Evolutionary conservation across 805 yeast genomes (phyloP), one percentile per base, ranked within the genome.

Genomic region (Candida hungchunana): DNA sequence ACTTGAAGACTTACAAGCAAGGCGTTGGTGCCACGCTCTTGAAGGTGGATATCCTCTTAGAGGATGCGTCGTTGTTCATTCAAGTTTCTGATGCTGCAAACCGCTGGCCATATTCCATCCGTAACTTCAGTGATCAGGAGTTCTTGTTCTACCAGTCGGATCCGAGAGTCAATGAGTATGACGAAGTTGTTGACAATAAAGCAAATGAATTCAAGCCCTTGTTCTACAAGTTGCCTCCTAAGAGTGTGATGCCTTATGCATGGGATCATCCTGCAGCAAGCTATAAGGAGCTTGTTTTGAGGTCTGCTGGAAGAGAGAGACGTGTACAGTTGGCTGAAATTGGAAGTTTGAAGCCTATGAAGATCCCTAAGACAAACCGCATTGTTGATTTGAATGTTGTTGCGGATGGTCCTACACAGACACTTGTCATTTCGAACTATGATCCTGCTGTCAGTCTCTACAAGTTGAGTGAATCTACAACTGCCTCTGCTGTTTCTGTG

Each of bases 191-290:
- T 9, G 68, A 66, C 3, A 69, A 63, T 18, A 55, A 64, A 2
- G 78, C 72, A 1, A 65, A 68, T 3, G 70, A 72, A 10, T 89
- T 82, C 60, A 79, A 76, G 43, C 96, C 97, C 0, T 69, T 87
- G 9, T 77, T 71, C 51, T 93, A 90, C 56, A 73, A 76, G 30
- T 70, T 94, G 10, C 97, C 97, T 0, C 78, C 95, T 1, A 77
- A 77, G 51, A 84, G 96, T 60, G 95, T 87, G 3, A 93, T 93
- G 97, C 96, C 97, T 0, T 93, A 93, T 58, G 86, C 98, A 0
- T 93, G 96, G 89, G 98, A 93, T 57, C 93, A 75, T 60, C 98
- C 98, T 1, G 87, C 94, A 34, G 97, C 96, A 0, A 64, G 75
- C 8, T 73, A 81, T 30, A 89, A 88, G 56, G 96, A 89, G 52